Evolutionary conservation across 2,329 filamentous ascomycete genomes (phyloP).

Genomic region (Hirsutella minnesotensis): DNA sequence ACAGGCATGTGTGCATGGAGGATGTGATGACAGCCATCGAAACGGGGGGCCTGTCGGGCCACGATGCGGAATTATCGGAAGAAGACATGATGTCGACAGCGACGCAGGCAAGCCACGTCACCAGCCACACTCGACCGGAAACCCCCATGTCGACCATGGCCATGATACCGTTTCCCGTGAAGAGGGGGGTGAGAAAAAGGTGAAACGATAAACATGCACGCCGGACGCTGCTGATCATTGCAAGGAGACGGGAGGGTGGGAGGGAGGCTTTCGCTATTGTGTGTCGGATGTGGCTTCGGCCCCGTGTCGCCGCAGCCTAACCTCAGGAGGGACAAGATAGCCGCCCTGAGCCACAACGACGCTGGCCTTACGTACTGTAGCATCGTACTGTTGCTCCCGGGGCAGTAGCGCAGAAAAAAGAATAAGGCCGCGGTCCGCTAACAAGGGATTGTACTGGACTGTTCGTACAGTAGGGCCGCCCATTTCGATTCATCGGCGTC

Average conservation of each 20-base stretch:
- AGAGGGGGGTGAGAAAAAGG: neutral
- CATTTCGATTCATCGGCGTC: no score
- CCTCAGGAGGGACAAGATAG: no score
- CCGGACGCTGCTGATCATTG: neutral
- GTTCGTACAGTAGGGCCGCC: no score
- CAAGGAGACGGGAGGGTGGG: neutral
- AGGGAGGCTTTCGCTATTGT: neutral
- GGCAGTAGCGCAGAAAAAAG: neutral
- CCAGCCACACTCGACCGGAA: constrained; percentile 6
- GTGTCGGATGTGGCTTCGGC: constrained; percentile 2
- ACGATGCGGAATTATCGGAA: no score
- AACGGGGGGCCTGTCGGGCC: no score
- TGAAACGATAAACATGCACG: neutral
- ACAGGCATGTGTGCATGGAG: no score
- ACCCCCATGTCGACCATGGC: neutral
- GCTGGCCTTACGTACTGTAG: neutral
- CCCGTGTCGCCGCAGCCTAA: constrained; percentile 1
- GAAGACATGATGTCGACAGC: no score
- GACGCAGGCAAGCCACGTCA: constrained; percentile 8
- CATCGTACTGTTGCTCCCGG: no score
- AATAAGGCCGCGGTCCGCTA: no score
- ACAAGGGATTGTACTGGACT: no score
- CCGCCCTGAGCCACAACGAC: constrained; percentile 1
- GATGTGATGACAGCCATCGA: no score
- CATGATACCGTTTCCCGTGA: neutral